These are phyloP conservation scores for Aspergillus sp. DNA, from an alignment of 2,329 filamentous ascomycete species.

Conservation along the genomic window DNA sequence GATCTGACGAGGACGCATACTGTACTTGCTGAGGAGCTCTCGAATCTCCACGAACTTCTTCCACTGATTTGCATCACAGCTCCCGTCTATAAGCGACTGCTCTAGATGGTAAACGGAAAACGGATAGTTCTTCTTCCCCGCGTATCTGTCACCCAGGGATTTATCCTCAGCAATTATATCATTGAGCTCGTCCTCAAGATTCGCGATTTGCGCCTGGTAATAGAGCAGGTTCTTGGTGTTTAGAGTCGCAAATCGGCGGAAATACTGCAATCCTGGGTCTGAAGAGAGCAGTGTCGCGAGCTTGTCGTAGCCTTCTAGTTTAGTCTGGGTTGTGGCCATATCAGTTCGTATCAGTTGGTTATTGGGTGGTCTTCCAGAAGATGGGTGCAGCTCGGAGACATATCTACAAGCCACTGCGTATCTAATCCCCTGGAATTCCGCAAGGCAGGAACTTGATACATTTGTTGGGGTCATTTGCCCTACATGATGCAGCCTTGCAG, in stretches of 20 bases:
- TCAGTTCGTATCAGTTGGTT: background rate
- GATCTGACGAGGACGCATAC: conserved; percentile 3
- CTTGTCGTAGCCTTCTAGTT: conserved; percentile 9
- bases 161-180: conserved; percentile 3
- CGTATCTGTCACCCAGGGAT: background rate
- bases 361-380: too few species aligned
- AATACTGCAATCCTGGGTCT: conserved; percentile 5
- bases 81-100: background rate
- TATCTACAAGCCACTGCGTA: too few species aligned
- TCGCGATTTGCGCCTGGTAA: conserved; percentile 8
- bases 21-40: conserved; percentile 11
- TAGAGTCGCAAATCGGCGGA: conserved; percentile 8
- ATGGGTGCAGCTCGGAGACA: too few species aligned
- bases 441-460: too few species aligned
- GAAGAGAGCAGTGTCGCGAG: conserved; percentile 6
- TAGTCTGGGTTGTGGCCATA: background rate
- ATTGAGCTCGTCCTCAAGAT: conserved; percentile 4
- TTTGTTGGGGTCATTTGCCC: too few species aligned
- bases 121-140: background rate
- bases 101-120: conserved; percentile 6
- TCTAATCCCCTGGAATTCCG: too few species aligned
- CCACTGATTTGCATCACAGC: conserved; percentile 8
- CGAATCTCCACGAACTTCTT: conserved; percentile 6
- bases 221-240: conserved; percentile 11
- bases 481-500: too few species aligned